Base-by-base conservation (phyloP, 495 filamentous ascomycete species). In the Penicillium maclennaniae region DNA sequence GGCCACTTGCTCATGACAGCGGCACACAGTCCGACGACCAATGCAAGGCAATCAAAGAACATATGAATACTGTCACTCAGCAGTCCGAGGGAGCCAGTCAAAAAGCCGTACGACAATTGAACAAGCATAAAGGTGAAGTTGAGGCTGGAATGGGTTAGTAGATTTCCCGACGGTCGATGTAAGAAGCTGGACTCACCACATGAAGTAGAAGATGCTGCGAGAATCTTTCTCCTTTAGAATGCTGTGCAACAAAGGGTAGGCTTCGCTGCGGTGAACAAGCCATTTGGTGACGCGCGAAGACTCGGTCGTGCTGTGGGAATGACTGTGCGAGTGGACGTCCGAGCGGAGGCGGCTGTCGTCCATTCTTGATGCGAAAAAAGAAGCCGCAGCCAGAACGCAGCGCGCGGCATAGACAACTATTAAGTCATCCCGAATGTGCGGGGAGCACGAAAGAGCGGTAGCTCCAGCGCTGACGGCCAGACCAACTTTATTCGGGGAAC, bases 51-150 rank as follows among this genome's bases (percentile, higher is more conserved):
- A 68, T 99, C 93, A 57, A 99, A 99, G 65, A 99, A 95, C 93
- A 99, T 99, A 70, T 99, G 93, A 54, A 99, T 95, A 63, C 90
- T 96, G 69, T 99, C 93, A 59, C 90, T 96, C 5, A 99, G 83
- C 3, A 99, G 78, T 1, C 93, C 93, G 7, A 99, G 78, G 1
- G 95, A 97, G 49, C 93, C 91, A 6, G 91, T 96, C 12, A 89
- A 65, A 58, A 93, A 91, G 28, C 93, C 93, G 63, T 99, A 99
- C 28, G 89, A 88, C 17, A 92, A 86, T 63, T 99, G 93, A 3
- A 97, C 83, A 14, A 90, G 74, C 93, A 99, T 99, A 68, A 99
- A 99, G 1, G 73, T 73, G 49, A 99, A 91, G 63, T 99, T 99
- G 39, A 99, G 79, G 58, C 89, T 96, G 65, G 6, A 2, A 47